A percentile compares a stretch with the other conserved stretches of the same genome.
phyloP scores from a whole-genome alignment of 176 grass and related monocot genomes.

The Eremochloa ophiuroides region DNA sequence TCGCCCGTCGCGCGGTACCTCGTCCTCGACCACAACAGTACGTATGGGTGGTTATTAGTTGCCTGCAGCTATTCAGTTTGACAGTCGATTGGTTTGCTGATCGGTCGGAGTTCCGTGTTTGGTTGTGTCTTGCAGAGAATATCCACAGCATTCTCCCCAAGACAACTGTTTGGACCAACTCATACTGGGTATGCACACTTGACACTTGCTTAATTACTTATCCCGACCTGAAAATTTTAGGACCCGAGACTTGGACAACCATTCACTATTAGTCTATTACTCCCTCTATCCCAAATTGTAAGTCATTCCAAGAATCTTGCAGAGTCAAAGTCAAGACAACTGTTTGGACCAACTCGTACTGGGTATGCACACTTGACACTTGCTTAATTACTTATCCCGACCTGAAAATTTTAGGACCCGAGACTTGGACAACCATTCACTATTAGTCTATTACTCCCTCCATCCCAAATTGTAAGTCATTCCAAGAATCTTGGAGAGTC shows the following conservation, averaged over 20 bases:
- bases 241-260: background rate
- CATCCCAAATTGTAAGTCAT: too few relatives aligned
- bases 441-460: too few relatives aligned
- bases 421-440: background rate
- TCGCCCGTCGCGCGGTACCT: slow-evolving; percentile 55
- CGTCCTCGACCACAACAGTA: slow-evolving; percentile 73
- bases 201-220: background rate
- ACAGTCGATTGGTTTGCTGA: background rate
- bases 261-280: too few relatives aligned
- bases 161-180: slow-evolving; percentile 74
- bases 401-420: background rate
- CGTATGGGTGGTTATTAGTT: background rate
- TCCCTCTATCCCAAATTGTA: too few relatives aligned
- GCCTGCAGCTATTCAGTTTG: background rate
- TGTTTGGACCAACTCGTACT: slow-evolving; percentile 90
- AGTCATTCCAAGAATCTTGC: too few relatives aligned
- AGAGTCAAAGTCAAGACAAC: too few relatives aligned
- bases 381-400: background rate
- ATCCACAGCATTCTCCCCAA: slow-evolving; percentile 82
- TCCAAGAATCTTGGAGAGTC: too few relatives aligned
- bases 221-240: background rate
- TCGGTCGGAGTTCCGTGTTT: background rate
- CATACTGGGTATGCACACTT: slow-evolving; percentile 64
- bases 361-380: slow-evolving; percentile 40
- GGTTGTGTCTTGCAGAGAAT: slow-evolving; percentile 47